Conservation (phyloP, 106 monocot species). For the Acorus calamus region DNA sequence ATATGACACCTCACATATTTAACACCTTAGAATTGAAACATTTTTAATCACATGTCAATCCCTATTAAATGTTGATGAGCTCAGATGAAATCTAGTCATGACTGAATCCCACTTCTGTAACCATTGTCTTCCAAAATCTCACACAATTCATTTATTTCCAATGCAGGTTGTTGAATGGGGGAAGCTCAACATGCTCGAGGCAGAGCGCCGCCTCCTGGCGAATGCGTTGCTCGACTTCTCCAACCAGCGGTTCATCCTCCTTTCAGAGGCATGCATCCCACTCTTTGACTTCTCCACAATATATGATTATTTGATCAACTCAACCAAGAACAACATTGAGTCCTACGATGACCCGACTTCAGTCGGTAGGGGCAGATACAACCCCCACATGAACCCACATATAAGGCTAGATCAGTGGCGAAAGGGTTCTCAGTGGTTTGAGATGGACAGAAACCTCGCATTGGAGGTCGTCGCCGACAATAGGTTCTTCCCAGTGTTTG, state of each 20-base stretch:
- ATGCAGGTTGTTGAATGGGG: conserved; percentile 45
- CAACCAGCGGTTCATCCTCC: conserved; percentile 59
- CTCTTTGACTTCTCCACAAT: conserved; percentile 51
- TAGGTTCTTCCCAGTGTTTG: conserved; percentile 35
- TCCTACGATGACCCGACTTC: conserved; percentile 25
- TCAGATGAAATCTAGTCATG: no score
- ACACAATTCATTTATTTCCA: conserved; percentile 10
- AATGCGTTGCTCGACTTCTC: conserved; percentile 56
- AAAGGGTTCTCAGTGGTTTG: conserved; percentile 74
- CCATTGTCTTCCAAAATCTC: no score
- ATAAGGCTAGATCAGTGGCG: conserved; percentile 31
- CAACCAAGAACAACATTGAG: conserved; percentile 20
- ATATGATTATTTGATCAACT: conserved; percentile 52
- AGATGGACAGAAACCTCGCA: conserved; percentile 38
- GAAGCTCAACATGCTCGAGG: conserved; percentile 45
- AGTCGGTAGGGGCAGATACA: conserved; percentile 38
- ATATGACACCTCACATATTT: no score
- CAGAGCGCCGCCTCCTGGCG: conserved; percentile 50
- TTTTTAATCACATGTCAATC: no score
- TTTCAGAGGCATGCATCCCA: conserved; percentile 58
- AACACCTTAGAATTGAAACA: no score
- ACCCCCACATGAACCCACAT: conserved; percentile 15
- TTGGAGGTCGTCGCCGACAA: conserved; percentile 35
- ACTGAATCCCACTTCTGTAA: no score
- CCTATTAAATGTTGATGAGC: no score